Base-by-base conservation (phyloP, 345 rosid genomes). In the Dipteronia dyeriana region DNA sequence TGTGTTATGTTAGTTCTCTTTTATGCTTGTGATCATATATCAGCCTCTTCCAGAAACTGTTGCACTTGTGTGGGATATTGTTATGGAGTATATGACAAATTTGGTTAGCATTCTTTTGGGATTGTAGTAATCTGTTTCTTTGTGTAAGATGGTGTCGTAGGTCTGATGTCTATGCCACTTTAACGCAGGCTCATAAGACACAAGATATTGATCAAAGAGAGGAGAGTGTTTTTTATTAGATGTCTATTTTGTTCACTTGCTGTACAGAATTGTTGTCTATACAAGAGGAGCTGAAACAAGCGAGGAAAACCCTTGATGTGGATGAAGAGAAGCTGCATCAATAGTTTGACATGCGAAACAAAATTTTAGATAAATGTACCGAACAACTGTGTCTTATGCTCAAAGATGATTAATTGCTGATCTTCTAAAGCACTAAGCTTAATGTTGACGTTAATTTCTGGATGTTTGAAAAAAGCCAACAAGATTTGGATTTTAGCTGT, bases 231-330 rank as follows among this genome's bases (percentile, higher is more conserved):
- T 73, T 47, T 49, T 10, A 3, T 47, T 12, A 31, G 60, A 34
- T 43, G n/a, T 59, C 26, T 31, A 9, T 54, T 43, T 29, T 62
- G 14, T 34, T 2, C 19, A 41, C 59, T 73, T 61, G 56, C 0
- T 96, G 97, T 79, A 89, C 89, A 7, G 97, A 96, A 77, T 82
- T 96, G 70, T 85, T 92, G 78, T 88, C 94, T 0, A 92, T 94
- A 97, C 98, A 92, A 87, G 98, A 96, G 83, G 98, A 96, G 84
- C 88, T 96, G 63, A 91, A 94, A 80, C 99, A 96, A 84, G 98
- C 98, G 14, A 92, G 97, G 83, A 92, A 96, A 79, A 97, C 98
- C 60, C 92, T 92, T 81, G 98, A 96, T 66, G 94, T 91, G 0
- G 99, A 93, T 16, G 99, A 93, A 84, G 98, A 90, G 65, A 90